Evolutionary conservation across 2,329 filamentous ascomycete genomes (phyloP).

Genomic region (Coniochaeta sp.): DNA sequence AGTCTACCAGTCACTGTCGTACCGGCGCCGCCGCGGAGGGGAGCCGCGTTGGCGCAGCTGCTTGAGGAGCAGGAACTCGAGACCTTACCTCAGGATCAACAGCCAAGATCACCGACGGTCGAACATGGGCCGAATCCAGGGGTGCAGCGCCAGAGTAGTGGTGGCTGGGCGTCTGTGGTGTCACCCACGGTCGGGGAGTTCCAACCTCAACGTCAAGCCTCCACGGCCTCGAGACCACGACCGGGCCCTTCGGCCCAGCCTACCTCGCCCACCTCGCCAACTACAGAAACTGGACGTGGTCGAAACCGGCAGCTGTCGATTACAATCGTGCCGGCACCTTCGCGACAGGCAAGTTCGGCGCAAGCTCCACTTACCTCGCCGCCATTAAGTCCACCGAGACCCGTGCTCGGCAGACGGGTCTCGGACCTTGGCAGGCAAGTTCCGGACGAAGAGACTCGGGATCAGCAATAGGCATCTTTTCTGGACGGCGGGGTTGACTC

Average conservation of each 20-base stretch:
- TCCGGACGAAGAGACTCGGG: neutral
- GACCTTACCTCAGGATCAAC: neutral
- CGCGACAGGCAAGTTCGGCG: neutral
- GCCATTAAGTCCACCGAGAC: no score
- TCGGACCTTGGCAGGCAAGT: neutral
- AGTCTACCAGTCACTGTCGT: conserved; percentile 54
- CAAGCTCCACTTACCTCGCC: no score
- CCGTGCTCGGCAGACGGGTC: neutral
- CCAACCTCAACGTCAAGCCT: neutral
- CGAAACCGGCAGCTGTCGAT: neutral
- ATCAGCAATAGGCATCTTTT: neutral
- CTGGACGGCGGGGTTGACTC: neutral
- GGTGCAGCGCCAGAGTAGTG: neutral
- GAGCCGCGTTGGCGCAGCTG: conserved; percentile 48
- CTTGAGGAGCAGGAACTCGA: conserved; percentile 43
- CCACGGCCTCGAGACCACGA: neutral
- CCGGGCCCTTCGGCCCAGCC: neutral
- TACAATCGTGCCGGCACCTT: neutral
- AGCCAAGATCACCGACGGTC: neutral
- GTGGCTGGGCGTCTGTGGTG: neutral
- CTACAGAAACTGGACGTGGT: neutral
- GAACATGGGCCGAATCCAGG: neutral
- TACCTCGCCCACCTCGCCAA: neutral
- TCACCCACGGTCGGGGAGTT: neutral
- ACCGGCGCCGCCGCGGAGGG: conserved; percentile 52